phyloP scores from a whole-genome alignment of 2,329 filamentous ascomycete genomes.

The Monilinia fructicola region DNA sequence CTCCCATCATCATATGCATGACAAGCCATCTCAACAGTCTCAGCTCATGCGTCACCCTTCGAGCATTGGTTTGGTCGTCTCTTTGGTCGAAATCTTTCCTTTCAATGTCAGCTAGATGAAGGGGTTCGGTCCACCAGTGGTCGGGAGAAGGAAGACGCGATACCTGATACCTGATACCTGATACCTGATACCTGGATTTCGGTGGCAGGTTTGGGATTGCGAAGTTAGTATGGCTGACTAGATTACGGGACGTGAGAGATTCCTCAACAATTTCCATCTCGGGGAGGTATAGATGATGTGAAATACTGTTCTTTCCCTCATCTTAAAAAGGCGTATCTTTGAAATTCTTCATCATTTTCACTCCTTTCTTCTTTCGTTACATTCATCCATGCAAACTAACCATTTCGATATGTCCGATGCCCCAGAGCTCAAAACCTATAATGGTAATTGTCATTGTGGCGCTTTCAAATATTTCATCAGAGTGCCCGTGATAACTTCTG shows the following conservation, averaged over 20 bases:
- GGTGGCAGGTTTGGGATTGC: neutral
- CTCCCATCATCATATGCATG: too few relatives aligned
- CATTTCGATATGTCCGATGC: neutral
- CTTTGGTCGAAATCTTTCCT: neutral
- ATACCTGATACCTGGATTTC: neutral
- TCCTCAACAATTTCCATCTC: too few relatives aligned
- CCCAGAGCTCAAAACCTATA: conserved; percentile 40
- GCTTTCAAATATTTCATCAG: conserved; percentile 52
- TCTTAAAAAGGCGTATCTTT: too few relatives aligned
- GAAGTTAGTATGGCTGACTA: too few relatives aligned
- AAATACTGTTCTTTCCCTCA: neutral
- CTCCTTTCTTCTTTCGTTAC: neutral
- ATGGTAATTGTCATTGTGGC: conserved; percentile 59
- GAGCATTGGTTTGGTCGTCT: neutral
- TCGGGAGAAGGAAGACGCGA: neutral
- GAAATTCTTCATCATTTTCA: neutral
- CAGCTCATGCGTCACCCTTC: neutral
- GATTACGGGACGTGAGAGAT: too few relatives aligned
- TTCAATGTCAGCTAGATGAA: neutral
- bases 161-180: neutral
- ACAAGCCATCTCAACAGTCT: neutral
- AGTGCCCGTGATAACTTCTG: conserved; percentile 57
- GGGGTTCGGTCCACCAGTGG: neutral
- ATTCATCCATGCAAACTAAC: neutral
- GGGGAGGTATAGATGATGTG: neutral